Evolutionary conservation across 1,139 yeast species (phyloP).

Genomic region (Debaryomyces subglobosus): DNA sequence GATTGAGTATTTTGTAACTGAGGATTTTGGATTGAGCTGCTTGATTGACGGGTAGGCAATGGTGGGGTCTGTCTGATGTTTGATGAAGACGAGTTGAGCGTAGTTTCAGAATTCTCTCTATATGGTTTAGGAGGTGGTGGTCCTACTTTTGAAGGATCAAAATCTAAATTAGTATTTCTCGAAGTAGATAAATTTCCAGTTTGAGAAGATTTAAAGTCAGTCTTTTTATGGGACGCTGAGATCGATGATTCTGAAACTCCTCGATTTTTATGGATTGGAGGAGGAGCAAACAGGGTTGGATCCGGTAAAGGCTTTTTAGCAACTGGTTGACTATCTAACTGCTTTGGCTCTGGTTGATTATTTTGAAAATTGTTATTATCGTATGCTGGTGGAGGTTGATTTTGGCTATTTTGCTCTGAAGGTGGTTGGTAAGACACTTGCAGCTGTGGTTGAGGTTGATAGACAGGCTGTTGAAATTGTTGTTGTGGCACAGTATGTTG

Average conservation of each 20-base stretch:
- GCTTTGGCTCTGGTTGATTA: neutral
- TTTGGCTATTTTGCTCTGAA: neutral
- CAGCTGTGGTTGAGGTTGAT: slow-evolving; percentile 11
- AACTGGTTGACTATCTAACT: neutral
- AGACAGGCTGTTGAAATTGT: slow-evolving; percentile 1
- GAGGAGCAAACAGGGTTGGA: slow-evolving; percentile 45
- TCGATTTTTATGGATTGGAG: slow-evolving; percentile 38
- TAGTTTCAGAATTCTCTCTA: neutral
- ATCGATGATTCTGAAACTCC: slow-evolving; percentile 12
- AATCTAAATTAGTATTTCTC: slow-evolving; percentile 25
- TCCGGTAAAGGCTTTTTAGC: slow-evolving; percentile 22
- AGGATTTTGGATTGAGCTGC: neutral
- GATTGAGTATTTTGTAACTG: neutral
- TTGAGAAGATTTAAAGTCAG: neutral
- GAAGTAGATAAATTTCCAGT: neutral
- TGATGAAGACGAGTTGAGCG: neutral
- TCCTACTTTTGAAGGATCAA: slow-evolving; percentile 30
- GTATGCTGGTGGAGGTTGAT: neutral
- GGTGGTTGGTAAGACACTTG: neutral
- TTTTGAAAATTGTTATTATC: neutral
- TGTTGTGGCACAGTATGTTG: slow-evolving; percentile 11
- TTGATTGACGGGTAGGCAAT: slow-evolving; percentile 1
- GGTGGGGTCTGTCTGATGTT: neutral
- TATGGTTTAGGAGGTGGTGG: slow-evolving; percentile 14
- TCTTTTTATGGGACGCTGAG: neutral